Percentiles rank a stretch among this genome's conserved stretches.
Evolutionary conservation across 2,329 filamentous ascomycete genomes (phyloP).

Genomic region (Cadophora sp.): DNA sequence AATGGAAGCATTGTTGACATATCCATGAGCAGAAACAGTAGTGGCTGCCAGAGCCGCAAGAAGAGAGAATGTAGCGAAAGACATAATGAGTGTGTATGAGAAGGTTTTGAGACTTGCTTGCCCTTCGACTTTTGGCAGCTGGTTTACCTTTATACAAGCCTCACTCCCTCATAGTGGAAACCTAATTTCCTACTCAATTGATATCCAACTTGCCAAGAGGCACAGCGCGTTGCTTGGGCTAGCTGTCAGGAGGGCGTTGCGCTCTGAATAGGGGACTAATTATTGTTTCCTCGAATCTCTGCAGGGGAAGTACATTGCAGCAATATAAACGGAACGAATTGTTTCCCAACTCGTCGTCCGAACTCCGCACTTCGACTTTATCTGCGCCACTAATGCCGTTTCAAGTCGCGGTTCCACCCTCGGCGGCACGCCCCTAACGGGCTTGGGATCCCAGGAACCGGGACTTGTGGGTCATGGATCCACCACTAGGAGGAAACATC

Average conservation of each 20-base stretch:
- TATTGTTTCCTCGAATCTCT: background rate
- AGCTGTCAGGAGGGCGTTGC: no score
- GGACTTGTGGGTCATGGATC: no score
- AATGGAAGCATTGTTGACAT: slow-evolving; percentile 30
- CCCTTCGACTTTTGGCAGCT: background rate
- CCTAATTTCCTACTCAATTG: no score
- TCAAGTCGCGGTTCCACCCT: background rate
- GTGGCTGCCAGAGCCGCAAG: slow-evolving; percentile 28
- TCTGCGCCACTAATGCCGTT: slow-evolving; percentile 22
- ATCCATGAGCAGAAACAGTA: slow-evolving; percentile 32
- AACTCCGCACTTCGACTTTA: slow-evolving; percentile 6
- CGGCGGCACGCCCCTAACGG: no score
- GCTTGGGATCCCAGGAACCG: no score
- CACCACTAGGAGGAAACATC: no score
- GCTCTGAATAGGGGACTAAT: no score
- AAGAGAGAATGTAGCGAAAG: slow-evolving; percentile 22
- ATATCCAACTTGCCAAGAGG: no score
- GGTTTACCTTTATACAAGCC: no score
- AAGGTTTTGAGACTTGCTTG: slow-evolving; percentile 6
- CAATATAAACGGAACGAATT: slow-evolving; percentile 22
- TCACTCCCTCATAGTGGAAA: no score
- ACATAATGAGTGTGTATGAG: slow-evolving; percentile 19
- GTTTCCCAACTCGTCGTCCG: slow-evolving; percentile 1
- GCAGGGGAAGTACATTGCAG: background rate
- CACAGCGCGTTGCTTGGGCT: no score